phyloP scores from a whole-genome alignment of 768 basidiomycete species.

The Lactifluus pinguis region DNA sequence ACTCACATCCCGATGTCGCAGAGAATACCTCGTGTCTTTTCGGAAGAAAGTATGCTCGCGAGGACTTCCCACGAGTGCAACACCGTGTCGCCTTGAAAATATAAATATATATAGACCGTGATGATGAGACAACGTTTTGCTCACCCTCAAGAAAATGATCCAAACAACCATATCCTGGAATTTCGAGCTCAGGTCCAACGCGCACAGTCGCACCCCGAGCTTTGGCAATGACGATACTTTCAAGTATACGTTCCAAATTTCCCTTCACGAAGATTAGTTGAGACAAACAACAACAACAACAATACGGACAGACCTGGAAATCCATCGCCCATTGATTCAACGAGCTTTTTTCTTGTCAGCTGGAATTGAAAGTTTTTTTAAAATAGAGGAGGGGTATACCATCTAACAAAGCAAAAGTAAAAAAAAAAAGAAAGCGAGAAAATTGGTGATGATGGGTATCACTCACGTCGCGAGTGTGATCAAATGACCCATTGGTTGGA shows the following conservation, averaged over 20 bases:
- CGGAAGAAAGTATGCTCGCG: constrained; percentile 77
- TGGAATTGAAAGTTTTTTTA: neutral
- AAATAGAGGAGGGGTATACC: constrained; percentile 14
- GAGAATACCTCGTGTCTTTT: constrained; percentile 74
- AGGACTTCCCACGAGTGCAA: constrained; percentile 98
- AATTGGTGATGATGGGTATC: neutral
- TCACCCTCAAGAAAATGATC: constrained; percentile 96
- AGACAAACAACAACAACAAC: neutral
- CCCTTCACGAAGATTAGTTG: constrained; percentile 43
- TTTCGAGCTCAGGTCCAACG: constrained; percentile 95
- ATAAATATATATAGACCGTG: neutral
- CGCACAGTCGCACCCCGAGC: constrained; percentile 78
- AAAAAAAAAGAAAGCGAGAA: constrained; percentile 24
- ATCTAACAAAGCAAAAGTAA: neutral
- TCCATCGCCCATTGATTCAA: constrained; percentile 97
- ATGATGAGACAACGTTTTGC: neutral
- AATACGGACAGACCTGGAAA: constrained; percentile 56
- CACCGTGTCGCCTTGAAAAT: constrained; percentile 74
- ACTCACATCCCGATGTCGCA: constrained; percentile 92
- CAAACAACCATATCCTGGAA: constrained; percentile 94
- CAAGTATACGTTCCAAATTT: constrained; percentile 84
- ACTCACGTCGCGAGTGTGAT: constrained; percentile 80
- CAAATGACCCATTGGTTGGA: constrained; percentile 61
- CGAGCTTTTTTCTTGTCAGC: constrained; percentile 42
- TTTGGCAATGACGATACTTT: constrained; percentile 84